Base-by-base conservation (phyloP, 2,329 filamentous ascomycete species). In the Trichoderma sp. region DNA sequence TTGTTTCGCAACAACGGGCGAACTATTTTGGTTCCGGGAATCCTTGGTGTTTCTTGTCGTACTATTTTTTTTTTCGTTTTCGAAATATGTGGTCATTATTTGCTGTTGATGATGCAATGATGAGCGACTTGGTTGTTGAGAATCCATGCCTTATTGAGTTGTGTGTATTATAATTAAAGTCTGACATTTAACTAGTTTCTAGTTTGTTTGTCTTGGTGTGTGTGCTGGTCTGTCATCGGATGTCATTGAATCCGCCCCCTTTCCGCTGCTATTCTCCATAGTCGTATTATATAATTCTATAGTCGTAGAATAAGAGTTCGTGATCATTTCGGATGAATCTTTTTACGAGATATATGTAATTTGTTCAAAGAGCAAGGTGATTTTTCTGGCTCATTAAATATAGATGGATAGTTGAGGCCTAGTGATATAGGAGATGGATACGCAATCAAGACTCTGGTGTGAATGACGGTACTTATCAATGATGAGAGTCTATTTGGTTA, bases 401-500 rank as follows among this genome's bases (percentile, higher is more conserved):
- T 12, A 21, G n/a, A 51, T 5, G 43, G n/a, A 1, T 6, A 24
- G 9, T 3, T 24, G 47, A 51, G n/a, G 9, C n/a, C 0, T 3
- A 3, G 3, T 51, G 47, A 51, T 51, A 18, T 51, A 24, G 5
- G n/a, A 0, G 11, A 6, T 24, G 47, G n/a, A 12, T 2, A 3
- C 1, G 47, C n/a, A 12, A 51, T 3, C 0, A 24, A 5, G 21
- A 51, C 47, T 24, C 9, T 51, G 6, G 4, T 7, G n/a, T 51
- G 9, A 51, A 24, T n/a, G 4, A 12, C 2, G 43, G 43, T 51
- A 6, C 0, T 11, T 51, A 51, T 51, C 43, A 51, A 2, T 51
- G n/a, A 0, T 12, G 0, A 51, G 43, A 12, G 43, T 6, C 0
- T 6, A 21, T 51, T 21, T 12, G n/a, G 9, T 21, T 51, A 0